Evolutionary conservation across 176 grass and related monocot species (phyloP).

Genomic region (Hsuehochloa calcarea): DNA sequence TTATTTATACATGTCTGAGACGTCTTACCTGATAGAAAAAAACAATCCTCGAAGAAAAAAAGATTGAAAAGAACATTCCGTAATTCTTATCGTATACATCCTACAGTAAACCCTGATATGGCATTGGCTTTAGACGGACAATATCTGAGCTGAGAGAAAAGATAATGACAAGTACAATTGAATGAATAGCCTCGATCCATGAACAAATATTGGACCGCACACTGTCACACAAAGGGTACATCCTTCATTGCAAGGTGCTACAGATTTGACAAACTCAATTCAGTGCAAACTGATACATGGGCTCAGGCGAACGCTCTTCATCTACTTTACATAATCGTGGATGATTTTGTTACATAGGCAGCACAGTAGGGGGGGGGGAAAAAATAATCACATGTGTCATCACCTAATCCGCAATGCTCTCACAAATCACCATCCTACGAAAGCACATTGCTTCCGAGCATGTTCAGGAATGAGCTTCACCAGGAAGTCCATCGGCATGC

Average conservation of each 20-base stretch:
- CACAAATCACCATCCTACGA: conserved; percentile 49
- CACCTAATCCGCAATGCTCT: conserved; percentile 3
- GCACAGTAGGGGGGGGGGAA: background rate
- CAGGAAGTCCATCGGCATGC: conserved; percentile 52
- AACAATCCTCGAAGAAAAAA: background rate
- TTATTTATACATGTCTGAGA: background rate
- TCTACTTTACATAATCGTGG: conserved; percentile 28
- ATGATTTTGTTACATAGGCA: conserved; percentile 20
- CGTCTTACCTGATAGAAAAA: background rate
- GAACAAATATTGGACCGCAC: conserved; percentile 27
- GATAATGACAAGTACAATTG: background rate
- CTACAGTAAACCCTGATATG: background rate
- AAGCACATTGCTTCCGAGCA: conserved; percentile 60
- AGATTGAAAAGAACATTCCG: background rate
- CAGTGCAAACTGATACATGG: conserved; percentile 18
- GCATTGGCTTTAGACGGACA: background rate
- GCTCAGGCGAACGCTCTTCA: conserved; percentile 28
- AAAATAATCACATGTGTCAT: conserved; percentile 35
- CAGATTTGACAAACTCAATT: conserved; percentile 28
- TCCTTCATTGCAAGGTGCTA: conserved; percentile 26
- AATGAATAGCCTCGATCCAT: conserved; percentile 45
- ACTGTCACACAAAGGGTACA: conserved; percentile 11
- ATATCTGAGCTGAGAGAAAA: background rate
- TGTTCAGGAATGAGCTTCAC: conserved; percentile 82
- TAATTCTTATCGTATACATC: background rate